A percentile compares a stretch with the other conserved stretches of the same genome.
These are phyloP conservation scores for Chrysosporium queenslandicum DNA, from an alignment of 2,329 filamentous ascomycete species.

Conservation along the genomic window DNA sequence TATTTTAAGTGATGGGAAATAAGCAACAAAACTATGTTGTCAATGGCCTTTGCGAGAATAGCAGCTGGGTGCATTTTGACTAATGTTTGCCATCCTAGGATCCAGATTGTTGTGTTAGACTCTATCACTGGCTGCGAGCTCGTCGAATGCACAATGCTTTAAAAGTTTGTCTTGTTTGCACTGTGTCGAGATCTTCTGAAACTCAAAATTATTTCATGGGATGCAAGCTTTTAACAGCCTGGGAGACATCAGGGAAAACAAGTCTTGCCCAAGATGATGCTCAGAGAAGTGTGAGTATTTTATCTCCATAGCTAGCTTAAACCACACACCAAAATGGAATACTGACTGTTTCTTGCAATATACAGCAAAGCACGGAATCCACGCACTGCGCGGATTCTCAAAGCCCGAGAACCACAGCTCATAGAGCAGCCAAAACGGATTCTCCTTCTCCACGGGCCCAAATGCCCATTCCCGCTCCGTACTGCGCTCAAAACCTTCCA, in stretches of 20 bases:
- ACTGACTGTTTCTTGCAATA: background rate
- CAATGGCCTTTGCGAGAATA: too few relatives aligned
- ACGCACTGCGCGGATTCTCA: slow-evolving; percentile 87
- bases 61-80: too few relatives aligned
- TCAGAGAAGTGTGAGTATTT: slow-evolving; percentile 15
- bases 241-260: background rate
- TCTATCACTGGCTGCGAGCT: too few relatives aligned
- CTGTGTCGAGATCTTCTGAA: background rate
- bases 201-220: background rate
- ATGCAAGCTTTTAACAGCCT: background rate
- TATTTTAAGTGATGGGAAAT: too few relatives aligned
- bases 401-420: slow-evolving; percentile 81
- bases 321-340: background rate
- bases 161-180: slow-evolving; percentile 4
- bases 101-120: too few relatives aligned
- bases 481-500: slow-evolving; percentile 77
- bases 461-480: slow-evolving; percentile 71
- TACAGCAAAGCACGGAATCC: slow-evolving; percentile 62
- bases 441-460: slow-evolving; percentile 79
- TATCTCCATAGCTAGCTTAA: background rate
- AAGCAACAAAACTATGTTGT: too few relatives aligned
- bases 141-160: too few relatives aligned
- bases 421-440: slow-evolving; percentile 84
- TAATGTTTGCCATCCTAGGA: too few relatives aligned
- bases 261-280: slow-evolving; percentile 9